Conservation (phyloP, 208 protist genomes). For the Leishmania major region DNA sequence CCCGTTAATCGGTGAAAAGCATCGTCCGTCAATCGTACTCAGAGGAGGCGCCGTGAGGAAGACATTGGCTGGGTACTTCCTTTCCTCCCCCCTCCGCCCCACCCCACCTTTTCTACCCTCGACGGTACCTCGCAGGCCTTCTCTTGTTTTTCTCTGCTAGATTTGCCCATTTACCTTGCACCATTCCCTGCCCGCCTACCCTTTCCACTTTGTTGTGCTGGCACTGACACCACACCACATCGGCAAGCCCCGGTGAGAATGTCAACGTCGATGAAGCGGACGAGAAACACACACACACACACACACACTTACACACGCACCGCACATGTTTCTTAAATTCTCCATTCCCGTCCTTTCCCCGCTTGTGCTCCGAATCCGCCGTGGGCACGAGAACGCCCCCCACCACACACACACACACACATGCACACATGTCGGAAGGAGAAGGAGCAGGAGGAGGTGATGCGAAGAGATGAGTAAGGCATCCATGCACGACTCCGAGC, state of each 20-base stretch:
- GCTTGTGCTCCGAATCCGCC: no score
- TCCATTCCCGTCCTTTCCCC: no score
- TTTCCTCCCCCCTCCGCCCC: neutral
- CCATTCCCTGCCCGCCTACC: neutral
- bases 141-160: neutral
- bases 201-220: neutral
- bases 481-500: neutral
- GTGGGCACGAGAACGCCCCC: no score
- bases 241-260: neutral
- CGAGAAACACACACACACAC: no score
- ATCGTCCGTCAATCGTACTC: neutral
- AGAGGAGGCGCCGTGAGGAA: neutral
- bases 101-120: neutral
- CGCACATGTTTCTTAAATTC: no score
- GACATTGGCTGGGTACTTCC: neutral
- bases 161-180: neutral
- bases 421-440: no score
- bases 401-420: no score
- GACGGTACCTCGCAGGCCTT: neutral
- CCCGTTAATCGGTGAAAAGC: neutral
- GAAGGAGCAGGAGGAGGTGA: slow-evolving; percentile 13
- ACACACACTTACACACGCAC: neutral
- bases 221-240: neutral
- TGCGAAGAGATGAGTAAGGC: slow-evolving; percentile 1
- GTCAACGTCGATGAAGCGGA: neutral